Percentiles rank a stretch among this genome's conserved stretches.
Conservation (phyloP, 768 basidiomycete species). For the Suillus decipiens region DNA sequence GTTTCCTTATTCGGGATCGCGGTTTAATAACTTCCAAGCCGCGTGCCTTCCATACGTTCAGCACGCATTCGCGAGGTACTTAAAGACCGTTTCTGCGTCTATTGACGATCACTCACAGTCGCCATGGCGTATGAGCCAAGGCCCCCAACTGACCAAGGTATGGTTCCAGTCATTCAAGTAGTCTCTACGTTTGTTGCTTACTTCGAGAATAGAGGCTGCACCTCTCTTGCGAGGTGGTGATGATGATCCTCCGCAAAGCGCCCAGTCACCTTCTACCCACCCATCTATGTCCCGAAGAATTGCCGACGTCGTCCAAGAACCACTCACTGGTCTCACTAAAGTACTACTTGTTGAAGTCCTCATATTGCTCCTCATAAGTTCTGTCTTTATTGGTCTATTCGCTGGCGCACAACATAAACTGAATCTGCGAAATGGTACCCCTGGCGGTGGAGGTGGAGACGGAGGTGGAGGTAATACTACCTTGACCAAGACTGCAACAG, state of each 20-base stretch:
- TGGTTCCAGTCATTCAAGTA: background rate
- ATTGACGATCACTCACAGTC: slow-evolving; percentile 23
- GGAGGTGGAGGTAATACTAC: slow-evolving; percentile 33
- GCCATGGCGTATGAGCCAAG: slow-evolving; percentile 59
- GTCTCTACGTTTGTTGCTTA: slow-evolving; percentile 8
- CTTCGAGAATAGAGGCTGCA: slow-evolving; percentile 52
- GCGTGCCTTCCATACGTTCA: slow-evolving; percentile 28
- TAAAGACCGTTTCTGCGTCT: slow-evolving; percentile 22
- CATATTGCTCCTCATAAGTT: slow-evolving; percentile 76
- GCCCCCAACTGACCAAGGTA: slow-evolving; percentile 60
- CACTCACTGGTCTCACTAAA: slow-evolving; percentile 82
- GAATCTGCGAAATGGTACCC: slow-evolving; percentile 45
- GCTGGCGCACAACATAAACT: slow-evolving; percentile 85
- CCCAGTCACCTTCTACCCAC: slow-evolving; percentile 38
- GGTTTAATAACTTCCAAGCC: slow-evolving; percentile 11
- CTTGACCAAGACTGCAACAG: slow-evolving; percentile 34
- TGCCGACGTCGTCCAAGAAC: slow-evolving; percentile 65
- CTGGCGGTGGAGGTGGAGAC: slow-evolving; percentile 24
- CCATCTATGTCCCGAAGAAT: slow-evolving; percentile 35
- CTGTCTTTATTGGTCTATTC: slow-evolving; percentile 92
- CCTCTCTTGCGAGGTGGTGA: slow-evolving; percentile 59
- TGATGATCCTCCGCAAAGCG: slow-evolving; percentile 27
- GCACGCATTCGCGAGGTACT: slow-evolving; percentile 33
- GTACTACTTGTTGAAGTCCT: slow-evolving; percentile 76
- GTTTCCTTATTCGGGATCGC: background rate